Conservation (phyloP, 176 grass and related monocot species). For the Alopecurus myosuroides region DNA sequence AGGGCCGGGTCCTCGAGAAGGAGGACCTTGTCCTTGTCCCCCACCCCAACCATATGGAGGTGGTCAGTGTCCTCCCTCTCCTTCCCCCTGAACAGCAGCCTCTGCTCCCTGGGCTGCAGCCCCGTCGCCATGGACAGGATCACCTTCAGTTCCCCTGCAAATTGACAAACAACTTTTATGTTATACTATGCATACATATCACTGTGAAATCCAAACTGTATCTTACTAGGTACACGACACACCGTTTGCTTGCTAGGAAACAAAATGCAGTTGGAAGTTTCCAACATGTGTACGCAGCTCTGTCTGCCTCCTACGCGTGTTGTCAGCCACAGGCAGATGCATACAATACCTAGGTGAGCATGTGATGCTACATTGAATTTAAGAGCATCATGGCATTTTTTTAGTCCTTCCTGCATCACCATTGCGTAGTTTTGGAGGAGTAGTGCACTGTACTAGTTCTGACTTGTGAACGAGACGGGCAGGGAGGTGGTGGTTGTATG, state of each 20-base stretch:
- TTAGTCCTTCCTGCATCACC: slow-evolving; percentile 10
- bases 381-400: background rate
- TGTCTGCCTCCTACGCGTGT: background rate
- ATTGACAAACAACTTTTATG: background rate
- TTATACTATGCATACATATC: background rate
- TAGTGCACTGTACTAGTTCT: background rate
- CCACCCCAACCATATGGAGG: slow-evolving; percentile 79
- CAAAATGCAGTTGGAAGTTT: background rate
- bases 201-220: background rate
- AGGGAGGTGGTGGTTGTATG: background rate
- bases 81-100: slow-evolving; percentile 85
- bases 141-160: slow-evolving; percentile 81
- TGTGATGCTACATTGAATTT: slow-evolving; percentile 7
- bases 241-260: background rate
- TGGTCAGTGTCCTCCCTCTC: slow-evolving; percentile 79
- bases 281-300: slow-evolving; percentile 2
- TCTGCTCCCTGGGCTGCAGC: slow-evolving; percentile 75
- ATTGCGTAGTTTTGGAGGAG: slow-evolving; percentile 11
- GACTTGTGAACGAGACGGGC: slow-evolving; percentile 1
- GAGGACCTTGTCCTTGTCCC: slow-evolving; percentile 75
- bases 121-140: slow-evolving; percentile 56
- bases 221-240: background rate
- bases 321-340: background rate
- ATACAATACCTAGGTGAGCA: slow-evolving; percentile 6
- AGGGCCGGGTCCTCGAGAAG: slow-evolving; percentile 69